phyloP scores from a whole-genome alignment of 2,329 filamentous ascomycete species.

The Alternaria novae-zelandiae region DNA sequence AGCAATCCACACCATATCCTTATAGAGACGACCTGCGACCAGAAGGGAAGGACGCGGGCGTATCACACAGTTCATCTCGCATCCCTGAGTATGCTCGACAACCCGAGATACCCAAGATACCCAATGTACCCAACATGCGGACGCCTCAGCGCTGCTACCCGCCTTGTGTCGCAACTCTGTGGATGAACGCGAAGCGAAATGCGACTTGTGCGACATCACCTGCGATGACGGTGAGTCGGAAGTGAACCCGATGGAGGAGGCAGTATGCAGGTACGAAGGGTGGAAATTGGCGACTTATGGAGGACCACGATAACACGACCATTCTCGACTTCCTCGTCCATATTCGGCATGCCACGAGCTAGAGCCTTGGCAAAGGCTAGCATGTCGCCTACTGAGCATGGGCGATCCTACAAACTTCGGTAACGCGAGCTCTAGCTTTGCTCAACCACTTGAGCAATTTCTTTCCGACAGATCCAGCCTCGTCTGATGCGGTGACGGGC shows the following conservation, averaged over 20 bases:
- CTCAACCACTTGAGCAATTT: conserved; percentile 5
- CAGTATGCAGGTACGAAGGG: not conserved
- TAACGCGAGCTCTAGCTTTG: conserved; percentile 7
- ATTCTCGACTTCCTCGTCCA: not conserved
- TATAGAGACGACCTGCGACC: not conserved
- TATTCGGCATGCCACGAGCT: not conserved
- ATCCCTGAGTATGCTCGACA: conserved; percentile 3
- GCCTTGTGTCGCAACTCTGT: conserved; percentile 15
- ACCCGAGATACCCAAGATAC: not conserved
- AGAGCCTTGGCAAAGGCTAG: not conserved
- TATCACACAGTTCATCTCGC: conserved; percentile 2
- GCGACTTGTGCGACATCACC: conserved; percentile 19
- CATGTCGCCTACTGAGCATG: conserved; percentile 5
- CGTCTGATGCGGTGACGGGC: not conserved
- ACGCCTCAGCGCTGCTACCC: conserved; percentile 3
- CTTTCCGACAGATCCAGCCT: not conserved
- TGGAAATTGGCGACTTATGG: conserved; percentile 10
- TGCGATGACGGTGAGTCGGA: conserved; percentile 9
- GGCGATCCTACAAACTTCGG: conserved; percentile 9
- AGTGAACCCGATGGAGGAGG: not conserved
- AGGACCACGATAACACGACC: not conserved
- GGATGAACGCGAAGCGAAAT: conserved; percentile 11
- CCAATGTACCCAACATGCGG: conserved; percentile 2
- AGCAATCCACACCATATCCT: conserved; percentile 2
- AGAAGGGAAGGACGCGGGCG: conserved; percentile 1